A percentile compares a stretch with the other conserved stretches of the same genome.
Evolutionary conservation across 495 filamentous ascomycete species (phyloP).

Genomic region (Bathelium albidoporum): DNA sequence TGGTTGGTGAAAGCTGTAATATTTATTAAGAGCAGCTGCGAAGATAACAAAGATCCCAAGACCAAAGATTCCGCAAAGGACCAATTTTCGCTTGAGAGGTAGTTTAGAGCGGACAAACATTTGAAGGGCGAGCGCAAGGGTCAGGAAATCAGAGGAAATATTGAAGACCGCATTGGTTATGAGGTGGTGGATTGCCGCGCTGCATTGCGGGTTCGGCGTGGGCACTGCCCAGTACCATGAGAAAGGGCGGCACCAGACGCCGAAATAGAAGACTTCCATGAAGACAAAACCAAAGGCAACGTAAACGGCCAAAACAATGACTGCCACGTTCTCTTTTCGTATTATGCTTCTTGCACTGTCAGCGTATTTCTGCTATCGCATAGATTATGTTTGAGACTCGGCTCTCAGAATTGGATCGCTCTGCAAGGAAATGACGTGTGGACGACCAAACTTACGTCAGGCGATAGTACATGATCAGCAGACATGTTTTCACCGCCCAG

Average conservation of each 20-base stretch:
- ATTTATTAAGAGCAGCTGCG: conserved; percentile 53
- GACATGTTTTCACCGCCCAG: conserved; percentile 46
- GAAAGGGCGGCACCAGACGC: conserved; percentile 55
- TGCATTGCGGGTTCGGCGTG: conserved; percentile 25
- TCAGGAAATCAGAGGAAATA: conserved; percentile 52
- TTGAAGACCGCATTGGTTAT: conserved; percentile 60
- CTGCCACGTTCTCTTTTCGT: conserved; percentile 37
- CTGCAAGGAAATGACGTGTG: too few relatives aligned
- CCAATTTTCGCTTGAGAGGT: conserved; percentile 39
- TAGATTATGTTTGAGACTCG: not conserved
- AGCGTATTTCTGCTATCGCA: not conserved
- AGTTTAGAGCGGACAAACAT: conserved; percentile 47
- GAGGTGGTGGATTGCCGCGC: conserved; percentile 41
- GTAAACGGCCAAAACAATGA: conserved; percentile 47
- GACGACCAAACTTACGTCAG: conserved; percentile 35
- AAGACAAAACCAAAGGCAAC: conserved; percentile 45
- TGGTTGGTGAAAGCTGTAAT: conserved; percentile 51
- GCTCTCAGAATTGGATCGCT: not conserved
- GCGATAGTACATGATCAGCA: conserved; percentile 44
- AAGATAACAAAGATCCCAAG: conserved; percentile 56
- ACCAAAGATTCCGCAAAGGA: conserved; percentile 40
- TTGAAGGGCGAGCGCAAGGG: conserved; percentile 51
- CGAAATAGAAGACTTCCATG: conserved; percentile 54
- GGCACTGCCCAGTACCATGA: conserved; percentile 36
- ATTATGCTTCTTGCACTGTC: conserved; percentile 10